A percentile compares a stretch with the other conserved stretches of the same genome.
These are phyloP conservation scores for Phyllosticta capitalensis DNA, from an alignment of 2,329 filamentous ascomycete species.

Conservation along the genomic window DNA sequence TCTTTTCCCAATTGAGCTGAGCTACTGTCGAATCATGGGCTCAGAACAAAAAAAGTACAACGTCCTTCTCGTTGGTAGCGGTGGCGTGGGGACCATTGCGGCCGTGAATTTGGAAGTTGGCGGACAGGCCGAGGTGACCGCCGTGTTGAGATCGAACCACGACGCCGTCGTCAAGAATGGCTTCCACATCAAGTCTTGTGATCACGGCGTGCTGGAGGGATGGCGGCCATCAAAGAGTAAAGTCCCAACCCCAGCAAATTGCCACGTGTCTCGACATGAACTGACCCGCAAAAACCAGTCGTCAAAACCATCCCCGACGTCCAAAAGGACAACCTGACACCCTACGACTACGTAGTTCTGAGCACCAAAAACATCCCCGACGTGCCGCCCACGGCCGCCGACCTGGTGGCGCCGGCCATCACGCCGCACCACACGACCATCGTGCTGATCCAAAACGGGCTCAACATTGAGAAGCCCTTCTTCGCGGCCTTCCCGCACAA, in stretches of 20 bases:
- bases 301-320: slow-evolving; percentile 41
- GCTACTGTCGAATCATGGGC: not conserved
- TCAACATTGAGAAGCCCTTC: slow-evolving; percentile 53
- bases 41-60: slow-evolving; percentile 22
- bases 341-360: slow-evolving; percentile 48
- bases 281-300: slow-evolving; percentile 25
- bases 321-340: slow-evolving; percentile 19
- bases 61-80: slow-evolving; percentile 46
- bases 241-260: slow-evolving; percentile 3
- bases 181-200: slow-evolving; percentile 46
- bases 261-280: not conserved
- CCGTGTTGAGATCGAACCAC: slow-evolving; percentile 50
- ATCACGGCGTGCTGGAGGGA: slow-evolving; percentile 42
- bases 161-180: slow-evolving; percentile 37
- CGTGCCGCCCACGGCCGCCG: slow-evolving; percentile 37
- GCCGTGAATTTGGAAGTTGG: slow-evolving; percentile 46
- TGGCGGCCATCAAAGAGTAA: slow-evolving; percentile 41
- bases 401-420: slow-evolving; percentile 44
- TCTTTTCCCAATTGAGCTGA: not conserved
- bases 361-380: slow-evolving; percentile 53
- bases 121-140: slow-evolving; percentile 42
- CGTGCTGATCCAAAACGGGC: slow-evolving; percentile 51
- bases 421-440: slow-evolving; percentile 43
- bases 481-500: slow-evolving; percentile 42
- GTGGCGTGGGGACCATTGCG: slow-evolving; percentile 48